These are phyloP conservation scores for Fomes fomentarius DNA, from an alignment of 1,284 basidiomycete genomes.

Conservation along the genomic window DNA sequence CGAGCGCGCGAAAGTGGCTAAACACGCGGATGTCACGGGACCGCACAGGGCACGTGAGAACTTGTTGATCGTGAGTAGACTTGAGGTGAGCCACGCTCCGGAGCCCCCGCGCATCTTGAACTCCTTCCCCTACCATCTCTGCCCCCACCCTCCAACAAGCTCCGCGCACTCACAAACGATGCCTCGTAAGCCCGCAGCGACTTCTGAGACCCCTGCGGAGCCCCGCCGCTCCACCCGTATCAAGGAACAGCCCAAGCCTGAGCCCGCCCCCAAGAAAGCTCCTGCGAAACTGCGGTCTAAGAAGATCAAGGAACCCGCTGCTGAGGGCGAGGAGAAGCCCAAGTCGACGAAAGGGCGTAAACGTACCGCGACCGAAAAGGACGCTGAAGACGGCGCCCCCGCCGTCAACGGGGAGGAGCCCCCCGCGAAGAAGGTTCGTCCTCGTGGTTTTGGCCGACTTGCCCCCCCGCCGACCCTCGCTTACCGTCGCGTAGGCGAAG, in stretches of 20 bases:
- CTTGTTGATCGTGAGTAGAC: slow-evolving; percentile 37
- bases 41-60: slow-evolving; percentile 29
- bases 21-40: slow-evolving; percentile 30
- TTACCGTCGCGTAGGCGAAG: slow-evolving; percentile 29
- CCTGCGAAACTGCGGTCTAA: slow-evolving; percentile 63
- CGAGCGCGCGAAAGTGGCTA: slow-evolving; percentile 28
- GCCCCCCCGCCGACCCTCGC: background rate
- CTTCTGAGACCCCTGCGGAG: slow-evolving; percentile 42
- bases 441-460: background rate
- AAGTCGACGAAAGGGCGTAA: slow-evolving; percentile 63
- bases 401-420: slow-evolving; percentile 33
- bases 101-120: slow-evolving; percentile 23
- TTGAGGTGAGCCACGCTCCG: slow-evolving; percentile 28
- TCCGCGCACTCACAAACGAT: slow-evolving; percentile 38
- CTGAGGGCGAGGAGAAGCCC: slow-evolving; percentile 47
- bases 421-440: slow-evolving; percentile 39
- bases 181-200: slow-evolving; percentile 68
- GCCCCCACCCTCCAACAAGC: slow-evolving; percentile 14
- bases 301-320: slow-evolving; percentile 43
- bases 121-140: slow-evolving; percentile 25
- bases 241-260: slow-evolving; percentile 67
- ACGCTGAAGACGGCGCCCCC: slow-evolving; percentile 33
- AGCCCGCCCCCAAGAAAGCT: slow-evolving; percentile 55
- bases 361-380: slow-evolving; percentile 43
- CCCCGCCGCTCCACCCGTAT: slow-evolving; percentile 76